Evolutionary conservation across 1,139 yeast genomes (phyloP), one percentile per base, ranked within the genome.

Genomic region (Magnusiomyces fungicola): DNA sequence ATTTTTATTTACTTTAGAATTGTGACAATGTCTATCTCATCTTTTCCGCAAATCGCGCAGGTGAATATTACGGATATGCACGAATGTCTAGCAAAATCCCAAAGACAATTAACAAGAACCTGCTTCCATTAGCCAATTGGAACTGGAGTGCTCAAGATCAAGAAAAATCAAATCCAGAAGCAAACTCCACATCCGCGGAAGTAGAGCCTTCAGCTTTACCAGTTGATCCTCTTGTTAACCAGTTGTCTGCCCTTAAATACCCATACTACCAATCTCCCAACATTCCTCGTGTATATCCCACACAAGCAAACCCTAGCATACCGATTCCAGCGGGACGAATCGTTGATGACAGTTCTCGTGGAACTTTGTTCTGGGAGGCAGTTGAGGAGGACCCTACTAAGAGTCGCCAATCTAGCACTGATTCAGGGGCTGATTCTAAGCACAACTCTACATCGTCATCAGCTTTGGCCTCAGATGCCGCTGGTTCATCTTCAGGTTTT

Each of bases 11-110:
- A n/a, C n/a, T n/a, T n/a, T n/a, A 49, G 45, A 51, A 55, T 5
- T 56, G 64, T 32, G 63, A 65, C 38, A 63, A 65, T 49, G 72
- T 69, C 12, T 69, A 66, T 50, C 54, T 69, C n/a, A 65, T 70
- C 32, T 69, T 69, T 51, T 66, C 71, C 6, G 73, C 71, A 19
- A 70, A 70, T 52, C 57, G 71, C 21, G 61, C 70, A 3, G 68
- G 72, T 2, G 66, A 65, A 29, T 70, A 67, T 49, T 68, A 58
- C 48, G 73, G 73, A 14, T 67, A 67, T 50, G 74, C 73, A n/a
- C 55, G 69, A 34, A 66, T 69, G 69, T 61, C 58, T 29, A 51
- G 59, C 24, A 57, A 52, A 27, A 59, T 64, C 32, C 54, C 58
- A 19, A 54, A 49, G 6, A 42, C 42, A 34, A 10, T 27, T 24